Percentiles rank a stretch among this genome's conserved stretches.
Conservation (phyloP, 768 basidiomycete genomes). For the Lentinula edodes region DNA sequence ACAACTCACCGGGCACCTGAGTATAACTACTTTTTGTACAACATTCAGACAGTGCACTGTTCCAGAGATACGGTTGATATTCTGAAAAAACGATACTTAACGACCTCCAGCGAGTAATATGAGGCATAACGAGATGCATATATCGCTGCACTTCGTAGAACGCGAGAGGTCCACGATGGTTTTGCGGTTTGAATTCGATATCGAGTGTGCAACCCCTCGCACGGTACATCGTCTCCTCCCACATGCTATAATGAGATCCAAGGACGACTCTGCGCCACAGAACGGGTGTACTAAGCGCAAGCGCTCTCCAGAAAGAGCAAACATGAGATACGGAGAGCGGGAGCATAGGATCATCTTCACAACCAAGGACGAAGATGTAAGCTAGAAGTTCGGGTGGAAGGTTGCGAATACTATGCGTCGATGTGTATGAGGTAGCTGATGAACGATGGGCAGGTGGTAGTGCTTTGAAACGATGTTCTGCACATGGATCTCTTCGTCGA, state of each 20-base stretch:
- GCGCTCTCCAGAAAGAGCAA: conserved; percentile 57
- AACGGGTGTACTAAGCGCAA: conserved; percentile 53
- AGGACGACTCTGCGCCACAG: conserved; percentile 63
- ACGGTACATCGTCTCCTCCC: conserved; percentile 56
- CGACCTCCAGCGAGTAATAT: conserved; percentile 56
- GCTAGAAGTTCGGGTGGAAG: conserved; percentile 63
- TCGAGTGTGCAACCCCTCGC: conserved; percentile 59
- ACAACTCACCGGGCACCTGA: conserved; percentile 24
- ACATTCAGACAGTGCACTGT: conserved; percentile 53
- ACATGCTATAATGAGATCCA: conserved; percentile 46
- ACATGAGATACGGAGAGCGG: conserved; percentile 65
- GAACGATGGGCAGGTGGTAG: background rate
- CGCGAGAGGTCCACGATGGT: background rate
- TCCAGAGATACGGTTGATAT: conserved; percentile 64
- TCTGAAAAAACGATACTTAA: conserved; percentile 50
- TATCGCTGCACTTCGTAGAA: conserved; percentile 44
- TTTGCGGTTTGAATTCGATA: conserved; percentile 40
- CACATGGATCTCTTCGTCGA: background rate
- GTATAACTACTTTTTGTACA: conserved; percentile 31
- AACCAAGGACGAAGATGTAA: conserved; percentile 57
- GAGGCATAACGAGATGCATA: conserved; percentile 51
- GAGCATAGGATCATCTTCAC: conserved; percentile 49
- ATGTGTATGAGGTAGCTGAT: background rate
- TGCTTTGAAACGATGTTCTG: background rate
- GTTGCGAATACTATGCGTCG: conserved; percentile 30